Conservation (phyloP, 306 rosid species). For the Cucurbita moschata region DNA sequence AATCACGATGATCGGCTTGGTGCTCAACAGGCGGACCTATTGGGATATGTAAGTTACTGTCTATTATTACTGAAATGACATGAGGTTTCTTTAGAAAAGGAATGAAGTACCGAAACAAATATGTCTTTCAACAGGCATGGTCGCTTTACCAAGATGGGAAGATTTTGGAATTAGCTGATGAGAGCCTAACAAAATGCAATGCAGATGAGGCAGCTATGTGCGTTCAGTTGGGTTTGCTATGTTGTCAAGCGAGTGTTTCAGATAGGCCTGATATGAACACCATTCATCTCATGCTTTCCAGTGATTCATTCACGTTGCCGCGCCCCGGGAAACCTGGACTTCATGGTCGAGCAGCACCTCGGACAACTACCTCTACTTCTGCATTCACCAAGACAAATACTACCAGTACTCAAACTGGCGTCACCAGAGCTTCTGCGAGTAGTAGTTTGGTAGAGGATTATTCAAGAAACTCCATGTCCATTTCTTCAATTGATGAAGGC, state of each 20-base stretch:
- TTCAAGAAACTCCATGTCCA: slow-evolving; percentile 66
- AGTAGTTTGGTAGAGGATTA: slow-evolving; percentile 46
- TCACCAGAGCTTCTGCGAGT: slow-evolving; percentile 39
- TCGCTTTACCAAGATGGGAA: slow-evolving; percentile 49
- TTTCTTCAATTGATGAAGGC: slow-evolving; percentile 66
- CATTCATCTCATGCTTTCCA: slow-evolving; percentile 67
- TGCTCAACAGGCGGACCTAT: slow-evolving; percentile 52
- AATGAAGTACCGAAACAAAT: not conserved
- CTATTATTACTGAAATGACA: not conserved
- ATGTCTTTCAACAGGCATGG: slow-evolving; percentile 55
- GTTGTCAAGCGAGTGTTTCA: slow-evolving; percentile 47
- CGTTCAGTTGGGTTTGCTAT: slow-evolving; percentile 70
- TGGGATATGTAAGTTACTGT: slow-evolving; percentile 50
- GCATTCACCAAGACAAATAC: slow-evolving; percentile 42
- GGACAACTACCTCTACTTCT: slow-evolving; percentile 38
- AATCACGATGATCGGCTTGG: slow-evolving; percentile 34
- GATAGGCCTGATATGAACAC: slow-evolving; percentile 82
- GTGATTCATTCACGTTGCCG: slow-evolving; percentile 69
- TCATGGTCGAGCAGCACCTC: slow-evolving; percentile 56
- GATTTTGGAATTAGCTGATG: slow-evolving; percentile 45
- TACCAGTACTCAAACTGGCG: slow-evolving; percentile 16
- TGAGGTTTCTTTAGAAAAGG: not conserved
- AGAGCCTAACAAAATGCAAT: slow-evolving; percentile 33
- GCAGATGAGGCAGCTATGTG: slow-evolving; percentile 79
- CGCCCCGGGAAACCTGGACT: slow-evolving; percentile 64